phyloP scores from a whole-genome alignment of 306 rosid genomes.

The Acmispon strigosus region DNA sequence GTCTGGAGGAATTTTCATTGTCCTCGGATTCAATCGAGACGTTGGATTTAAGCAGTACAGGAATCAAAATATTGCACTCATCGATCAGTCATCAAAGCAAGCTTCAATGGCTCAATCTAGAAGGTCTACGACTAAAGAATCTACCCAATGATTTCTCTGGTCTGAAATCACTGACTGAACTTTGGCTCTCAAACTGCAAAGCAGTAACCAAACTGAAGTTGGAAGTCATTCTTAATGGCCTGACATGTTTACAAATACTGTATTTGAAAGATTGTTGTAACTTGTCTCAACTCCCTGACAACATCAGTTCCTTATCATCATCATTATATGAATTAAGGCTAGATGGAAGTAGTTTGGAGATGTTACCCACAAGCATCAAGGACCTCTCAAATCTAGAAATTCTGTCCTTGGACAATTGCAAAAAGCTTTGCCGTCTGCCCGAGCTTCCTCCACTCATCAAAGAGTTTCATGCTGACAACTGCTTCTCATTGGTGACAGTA shows the following conservation, averaged over 20 bases:
- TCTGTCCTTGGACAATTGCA: neutral
- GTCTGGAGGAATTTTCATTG: no score
- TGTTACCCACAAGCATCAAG: slow-evolving; percentile 5
- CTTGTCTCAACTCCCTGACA: neutral
- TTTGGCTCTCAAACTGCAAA: no score
- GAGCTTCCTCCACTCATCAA: slow-evolving; percentile 17
- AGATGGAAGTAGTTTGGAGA: neutral
- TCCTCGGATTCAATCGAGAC: no score
- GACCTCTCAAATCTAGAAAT: neutral
- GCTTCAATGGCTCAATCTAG: no score
- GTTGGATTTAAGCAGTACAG: no score
- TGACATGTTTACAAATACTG: neutral
- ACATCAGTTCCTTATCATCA: neutral
- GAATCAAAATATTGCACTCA: no score
- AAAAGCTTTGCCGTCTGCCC: slow-evolving; percentile 9
- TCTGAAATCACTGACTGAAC: no score
- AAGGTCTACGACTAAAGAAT: no score
- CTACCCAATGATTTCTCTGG: no score
- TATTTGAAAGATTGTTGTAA: neutral
- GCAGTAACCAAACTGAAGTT: neutral
- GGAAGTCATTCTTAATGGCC: neutral
- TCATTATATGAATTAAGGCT: neutral
- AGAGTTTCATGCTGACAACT: slow-evolving; percentile 10
- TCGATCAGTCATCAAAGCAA: no score
- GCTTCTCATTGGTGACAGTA: slow-evolving; percentile 12